Conservation (phyloP, 1,284 basidiomycete genomes). For the Ustilago xerochloae region DNA sequence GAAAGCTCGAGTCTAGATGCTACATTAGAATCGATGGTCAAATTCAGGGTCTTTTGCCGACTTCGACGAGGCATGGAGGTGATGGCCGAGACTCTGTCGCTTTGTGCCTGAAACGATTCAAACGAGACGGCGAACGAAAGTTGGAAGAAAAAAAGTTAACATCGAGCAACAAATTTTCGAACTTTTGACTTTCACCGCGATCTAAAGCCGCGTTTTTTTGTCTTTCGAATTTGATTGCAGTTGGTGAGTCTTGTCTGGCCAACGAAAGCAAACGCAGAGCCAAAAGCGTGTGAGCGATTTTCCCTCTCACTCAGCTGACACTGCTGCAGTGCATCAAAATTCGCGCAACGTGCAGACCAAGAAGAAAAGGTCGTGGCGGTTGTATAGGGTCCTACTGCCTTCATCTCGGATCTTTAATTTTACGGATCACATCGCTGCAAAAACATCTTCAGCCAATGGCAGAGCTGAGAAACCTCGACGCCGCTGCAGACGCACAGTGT, state of each 20-base stretch:
- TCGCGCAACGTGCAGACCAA: no score
- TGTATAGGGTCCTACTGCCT: slow-evolving; percentile 39
- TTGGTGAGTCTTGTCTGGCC: neutral
- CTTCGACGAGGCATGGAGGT: neutral
- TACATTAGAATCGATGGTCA: no score
- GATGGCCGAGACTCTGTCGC: neutral
- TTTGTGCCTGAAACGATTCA: neutral
- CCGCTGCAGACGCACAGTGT: neutral
- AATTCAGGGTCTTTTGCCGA: neutral
- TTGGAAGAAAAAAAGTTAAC: slow-evolving; percentile 26
- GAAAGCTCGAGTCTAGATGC: no score
- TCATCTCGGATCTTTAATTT: slow-evolving; percentile 22
- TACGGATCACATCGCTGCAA: neutral
- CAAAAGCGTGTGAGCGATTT: slow-evolving; percentile 1
- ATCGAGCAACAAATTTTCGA: slow-evolving; percentile 19
- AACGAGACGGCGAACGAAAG: neutral
- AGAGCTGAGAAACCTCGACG: no score
- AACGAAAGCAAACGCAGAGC: neutral
- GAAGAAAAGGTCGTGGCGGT: slow-evolving; percentile 6
- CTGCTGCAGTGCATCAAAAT: slow-evolving; percentile 14
- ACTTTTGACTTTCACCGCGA: slow-evolving; percentile 19
- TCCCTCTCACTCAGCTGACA: neutral
- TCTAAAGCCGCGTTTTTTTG: slow-evolving; percentile 28
- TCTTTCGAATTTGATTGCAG: neutral
- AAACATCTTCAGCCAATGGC: neutral